Percentiles rank a stretch among this genome's conserved stretches.
phyloP scores from a whole-genome alignment of 495 filamentous ascomycete genomes.

The Penicillium diatomitis region DNA sequence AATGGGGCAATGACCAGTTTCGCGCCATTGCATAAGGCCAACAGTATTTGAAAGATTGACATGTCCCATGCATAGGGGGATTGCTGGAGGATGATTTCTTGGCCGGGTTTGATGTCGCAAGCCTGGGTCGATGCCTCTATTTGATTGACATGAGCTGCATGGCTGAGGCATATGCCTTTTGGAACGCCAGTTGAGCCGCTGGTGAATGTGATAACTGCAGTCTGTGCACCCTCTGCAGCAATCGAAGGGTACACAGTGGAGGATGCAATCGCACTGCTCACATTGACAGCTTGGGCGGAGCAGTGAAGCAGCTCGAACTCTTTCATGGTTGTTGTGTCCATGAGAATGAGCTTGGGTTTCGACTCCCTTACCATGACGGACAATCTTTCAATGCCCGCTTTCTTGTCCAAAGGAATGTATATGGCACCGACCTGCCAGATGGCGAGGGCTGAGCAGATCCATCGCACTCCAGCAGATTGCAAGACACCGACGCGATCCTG shows the following conservation, averaged over 20 bases:
- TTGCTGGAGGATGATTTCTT: constrained; percentile 32
- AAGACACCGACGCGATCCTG: constrained; percentile 5
- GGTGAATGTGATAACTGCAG: constrained; percentile 34
- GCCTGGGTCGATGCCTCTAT: constrained; percentile 15
- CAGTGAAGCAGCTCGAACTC: not conserved
- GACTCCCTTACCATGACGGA: constrained; percentile 17
- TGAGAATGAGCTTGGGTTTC: constrained; percentile 10
- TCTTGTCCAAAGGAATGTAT: constrained; percentile 46
- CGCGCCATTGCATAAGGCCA: constrained; percentile 22
- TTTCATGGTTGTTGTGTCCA: constrained; percentile 1
- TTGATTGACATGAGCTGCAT: constrained; percentile 21
- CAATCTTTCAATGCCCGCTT: constrained; percentile 24
- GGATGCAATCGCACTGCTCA: not conserved
- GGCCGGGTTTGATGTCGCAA: constrained; percentile 8
- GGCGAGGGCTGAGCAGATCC: constrained; percentile 43
- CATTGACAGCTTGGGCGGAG: constrained; percentile 6
- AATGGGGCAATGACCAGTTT: constrained; percentile 20
- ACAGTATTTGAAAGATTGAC: constrained; percentile 26
- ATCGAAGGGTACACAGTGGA: not conserved
- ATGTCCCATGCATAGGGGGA: constrained; percentile 32
- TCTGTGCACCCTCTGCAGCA: constrained; percentile 1
- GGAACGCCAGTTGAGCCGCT: constrained; percentile 31
- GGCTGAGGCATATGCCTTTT: constrained; percentile 29
- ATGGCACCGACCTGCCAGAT: constrained; percentile 38
- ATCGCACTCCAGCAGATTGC: constrained; percentile 26